Evolutionary conservation across 495 filamentous ascomycete species (phyloP), one percentile per base, ranked within the genome.

Genomic region (Aspergillus cavernicola): DNA sequence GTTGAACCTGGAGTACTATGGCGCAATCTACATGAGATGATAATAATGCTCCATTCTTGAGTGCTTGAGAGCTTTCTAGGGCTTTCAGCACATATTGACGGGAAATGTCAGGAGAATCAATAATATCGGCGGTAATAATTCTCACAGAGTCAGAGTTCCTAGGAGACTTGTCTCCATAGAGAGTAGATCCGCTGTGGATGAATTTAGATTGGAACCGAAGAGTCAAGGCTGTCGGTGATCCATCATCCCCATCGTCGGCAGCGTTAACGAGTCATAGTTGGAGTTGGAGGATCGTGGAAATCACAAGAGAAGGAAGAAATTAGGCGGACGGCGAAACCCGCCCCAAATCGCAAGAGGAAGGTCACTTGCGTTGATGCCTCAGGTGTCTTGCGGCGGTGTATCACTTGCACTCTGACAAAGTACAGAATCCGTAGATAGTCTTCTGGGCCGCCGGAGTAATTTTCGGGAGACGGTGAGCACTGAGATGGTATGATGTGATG

Each of bases 241-340:
- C 40, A 53, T 28, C 28, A 18, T 39, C 28, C 39, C 20, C 50
- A 44, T 44, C 35, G n/a, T 41, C 42, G 52, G 41, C 33, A 45
- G 20, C 22, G n/a, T 37, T 19, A 12, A 36, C 31, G 31, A 47
- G 29, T 47, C 44, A 47, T 18, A 20, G 44, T 15, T 4, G 6
- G 31, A 22, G 29, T n/a, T 24, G 44, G 20, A 22, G 37, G 10
- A 46, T 46, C 42, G 42, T 46, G 42, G 18, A 46, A 18, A 24
- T 38, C 33, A n/a, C 44, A 23, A 37, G 26, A 41, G 37, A 32
- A 19, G 28, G 44, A 50, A 51, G 8, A 40, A 37, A 28, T 24
- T 43, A 42, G 28, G 39, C 26, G 39, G 47, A 44, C 41, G 47
- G 54, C 47, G 43, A 49, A 53, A 29, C 12, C 43, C 55, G 50